phyloP scores from a whole-genome alignment of 106 monocot genomes.

The Apostasia shenzhenica region DNA sequence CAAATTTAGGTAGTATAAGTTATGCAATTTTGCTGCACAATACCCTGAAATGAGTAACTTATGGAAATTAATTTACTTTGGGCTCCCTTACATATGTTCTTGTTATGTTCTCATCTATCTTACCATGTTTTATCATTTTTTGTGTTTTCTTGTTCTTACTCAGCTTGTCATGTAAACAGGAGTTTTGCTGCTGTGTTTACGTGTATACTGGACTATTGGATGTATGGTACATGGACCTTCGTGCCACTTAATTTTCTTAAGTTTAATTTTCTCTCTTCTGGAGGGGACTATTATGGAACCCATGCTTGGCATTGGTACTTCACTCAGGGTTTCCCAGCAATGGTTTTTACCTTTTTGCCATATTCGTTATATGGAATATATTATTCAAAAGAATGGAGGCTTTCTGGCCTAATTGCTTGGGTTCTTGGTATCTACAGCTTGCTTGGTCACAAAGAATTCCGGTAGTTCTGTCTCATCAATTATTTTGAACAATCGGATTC shows the following conservation, averaged over 20 bases:
- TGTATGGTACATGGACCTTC: conserved; percentile 79
- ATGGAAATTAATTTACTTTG: neutral
- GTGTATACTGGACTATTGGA: conserved; percentile 60
- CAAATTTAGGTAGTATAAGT: no score
- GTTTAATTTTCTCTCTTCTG: conserved; percentile 94
- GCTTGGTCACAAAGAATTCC: conserved; percentile 99
- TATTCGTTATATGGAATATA: conserved; percentile 60
- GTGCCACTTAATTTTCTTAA: conserved; percentile 93
- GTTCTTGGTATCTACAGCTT: conserved; percentile 76
- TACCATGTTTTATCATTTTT: neutral
- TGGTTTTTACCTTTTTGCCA: conserved; percentile 85
- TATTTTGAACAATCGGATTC: neutral
- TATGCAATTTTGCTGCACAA: no score
- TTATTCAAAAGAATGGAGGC: conserved; percentile 73
- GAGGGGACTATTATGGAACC: conserved; percentile 95
- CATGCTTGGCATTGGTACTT: conserved; percentile 97
- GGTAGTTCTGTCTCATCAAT: conserved; percentile 27
- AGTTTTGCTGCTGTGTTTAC: conserved; percentile 33
- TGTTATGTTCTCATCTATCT: neutral
- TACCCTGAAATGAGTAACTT: no score
- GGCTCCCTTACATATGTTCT: neutral
- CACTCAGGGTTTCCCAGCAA: conserved; percentile 80
- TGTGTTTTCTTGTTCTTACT: neutral
- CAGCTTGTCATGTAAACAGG: conserved; percentile 33
- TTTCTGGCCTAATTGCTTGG: conserved; percentile 86